phyloP scores from a whole-genome alignment of 176 grass and related monocot genomes.

The Elymus sibiricus region DNA sequence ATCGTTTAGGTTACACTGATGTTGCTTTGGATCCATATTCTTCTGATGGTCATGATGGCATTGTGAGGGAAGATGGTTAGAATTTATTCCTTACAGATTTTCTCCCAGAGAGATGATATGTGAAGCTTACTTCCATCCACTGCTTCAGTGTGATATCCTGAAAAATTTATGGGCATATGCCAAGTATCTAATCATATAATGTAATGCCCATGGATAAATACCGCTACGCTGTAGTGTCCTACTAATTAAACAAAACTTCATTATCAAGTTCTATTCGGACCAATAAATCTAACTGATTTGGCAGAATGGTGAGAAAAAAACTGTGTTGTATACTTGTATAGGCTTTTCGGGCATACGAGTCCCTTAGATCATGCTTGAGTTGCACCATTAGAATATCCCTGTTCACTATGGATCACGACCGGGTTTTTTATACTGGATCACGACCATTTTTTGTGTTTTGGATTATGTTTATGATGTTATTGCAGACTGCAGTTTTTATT shows the following conservation, averaged over 20 bases:
- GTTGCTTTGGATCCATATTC: constrained; percentile 96
- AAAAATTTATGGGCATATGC: neutral
- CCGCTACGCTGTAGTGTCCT: neutral
- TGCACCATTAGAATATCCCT: neutral
- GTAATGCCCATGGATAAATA: neutral
- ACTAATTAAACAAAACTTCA: neutral
- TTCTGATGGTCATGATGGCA: constrained; percentile 98
- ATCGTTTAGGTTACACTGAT: constrained; percentile 69
- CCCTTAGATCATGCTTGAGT: neutral
- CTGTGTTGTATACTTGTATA: neutral
- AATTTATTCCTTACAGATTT: neutral
- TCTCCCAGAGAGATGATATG: neutral
- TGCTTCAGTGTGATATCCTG: neutral
- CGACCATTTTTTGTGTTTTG: neutral
- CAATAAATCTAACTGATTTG: neutral
- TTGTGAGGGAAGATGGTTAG: constrained; percentile 96
- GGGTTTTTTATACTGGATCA: neutral
- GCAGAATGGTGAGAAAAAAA: neutral
- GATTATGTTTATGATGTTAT: neutral
- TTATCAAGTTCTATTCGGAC: neutral
- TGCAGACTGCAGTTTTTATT: neutral
- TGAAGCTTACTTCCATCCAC: neutral
- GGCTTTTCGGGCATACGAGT: neutral
- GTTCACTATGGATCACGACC: neutral
- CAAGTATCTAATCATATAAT: neutral